phyloP scores from a whole-genome alignment of 345 rosid genomes.

The Lagerstroemia speciosa region DNA sequence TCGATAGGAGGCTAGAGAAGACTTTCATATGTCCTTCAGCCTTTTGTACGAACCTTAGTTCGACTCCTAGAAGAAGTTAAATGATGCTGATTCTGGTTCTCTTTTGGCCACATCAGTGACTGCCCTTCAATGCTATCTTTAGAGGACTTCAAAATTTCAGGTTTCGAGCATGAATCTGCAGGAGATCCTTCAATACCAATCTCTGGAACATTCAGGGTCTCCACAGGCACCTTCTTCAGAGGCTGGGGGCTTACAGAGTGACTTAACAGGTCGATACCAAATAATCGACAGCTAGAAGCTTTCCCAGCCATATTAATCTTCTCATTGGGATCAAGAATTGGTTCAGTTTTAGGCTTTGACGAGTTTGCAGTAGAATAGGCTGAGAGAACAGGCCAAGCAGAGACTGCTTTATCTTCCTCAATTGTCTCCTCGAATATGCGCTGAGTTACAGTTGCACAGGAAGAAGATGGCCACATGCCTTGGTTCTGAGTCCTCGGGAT shows the following conservation, averaged over 20 bases:
- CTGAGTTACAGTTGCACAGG: conserved; percentile 27
- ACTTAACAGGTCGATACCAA: conserved; percentile 64
- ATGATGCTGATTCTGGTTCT: conserved; percentile 53
- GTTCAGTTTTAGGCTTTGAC: conserved; percentile 31
- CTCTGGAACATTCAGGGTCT: conserved; percentile 20
- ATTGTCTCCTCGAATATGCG: conserved; percentile 32
- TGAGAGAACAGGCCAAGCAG: conserved; percentile 37
- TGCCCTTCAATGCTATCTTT: conserved; percentile 51
- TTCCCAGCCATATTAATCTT: conserved; percentile 40
- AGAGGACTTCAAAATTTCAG: conserved; percentile 32
- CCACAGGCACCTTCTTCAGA: conserved; percentile 28
- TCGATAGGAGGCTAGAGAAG: too few species aligned
- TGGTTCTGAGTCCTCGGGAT: conserved; percentile 33
- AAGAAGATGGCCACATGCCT: conserved; percentile 37
- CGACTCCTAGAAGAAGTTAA: conserved; percentile 49
- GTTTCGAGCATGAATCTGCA: conserved; percentile 40
- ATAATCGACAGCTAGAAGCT: conserved; percentile 44
- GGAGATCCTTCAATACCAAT: conserved; percentile 23
- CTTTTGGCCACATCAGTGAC: conserved; percentile 40
- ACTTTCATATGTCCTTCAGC: neutral
- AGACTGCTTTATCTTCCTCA: conserved; percentile 39
- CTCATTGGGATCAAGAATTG: conserved; percentile 26
- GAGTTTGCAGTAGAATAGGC: conserved; percentile 30
- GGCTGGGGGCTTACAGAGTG: conserved; percentile 16
- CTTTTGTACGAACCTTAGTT: conserved; percentile 35